phyloP scores from a whole-genome alignment of 2,329 filamentous ascomycete species.

The Diplodia intermedia region DNA sequence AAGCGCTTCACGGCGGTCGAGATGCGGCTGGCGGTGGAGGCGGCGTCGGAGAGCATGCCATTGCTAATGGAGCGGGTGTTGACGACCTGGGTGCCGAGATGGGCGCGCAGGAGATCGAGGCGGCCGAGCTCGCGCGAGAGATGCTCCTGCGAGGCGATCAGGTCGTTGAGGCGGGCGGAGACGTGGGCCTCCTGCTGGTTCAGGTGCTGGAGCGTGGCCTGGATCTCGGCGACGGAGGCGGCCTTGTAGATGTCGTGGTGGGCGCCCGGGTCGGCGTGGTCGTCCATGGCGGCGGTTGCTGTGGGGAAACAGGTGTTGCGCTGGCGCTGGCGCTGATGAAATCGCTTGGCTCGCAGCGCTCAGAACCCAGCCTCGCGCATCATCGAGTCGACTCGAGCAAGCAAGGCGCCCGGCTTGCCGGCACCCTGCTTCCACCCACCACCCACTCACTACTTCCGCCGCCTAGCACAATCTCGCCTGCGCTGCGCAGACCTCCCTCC shows the following conservation, averaged over 20 bases:
- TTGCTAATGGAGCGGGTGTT: constrained; percentile 83
- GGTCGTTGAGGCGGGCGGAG: constrained; percentile 74
- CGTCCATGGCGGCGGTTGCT: constrained; percentile 29
- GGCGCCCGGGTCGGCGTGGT: constrained; percentile 13
- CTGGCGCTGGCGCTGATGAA: constrained; percentile 15
- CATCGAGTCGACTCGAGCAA: background rate
- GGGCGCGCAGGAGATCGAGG: constrained; percentile 86
- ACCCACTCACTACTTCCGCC: background rate
- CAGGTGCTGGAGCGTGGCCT: constrained; percentile 75
- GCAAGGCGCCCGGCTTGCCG: constrained; percentile 19
- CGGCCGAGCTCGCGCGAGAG: constrained; percentile 85
- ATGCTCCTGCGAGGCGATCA: constrained; percentile 84
- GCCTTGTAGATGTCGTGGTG: constrained; percentile 64
- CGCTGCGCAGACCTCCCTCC: background rate
- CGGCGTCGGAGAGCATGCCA: constrained; percentile 87
- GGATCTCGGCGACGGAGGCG: constrained; percentile 78
- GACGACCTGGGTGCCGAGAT: constrained; percentile 85
- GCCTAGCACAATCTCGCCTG: constrained; percentile 16
- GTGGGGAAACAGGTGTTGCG: constrained; percentile 26
- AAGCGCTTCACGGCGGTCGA: constrained; percentile 86
- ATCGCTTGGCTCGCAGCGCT: background rate
- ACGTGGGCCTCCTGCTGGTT: constrained; percentile 78
- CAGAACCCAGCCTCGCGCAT: constrained; percentile 4
- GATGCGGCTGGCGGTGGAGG: constrained; percentile 82
- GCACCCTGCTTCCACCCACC: constrained; percentile 3